Evolutionary conservation across 768 basidiomycete genomes (phyloP), one percentile per base, ranked within the genome.

Genomic region (Leucocoprinus sp.): DNA sequence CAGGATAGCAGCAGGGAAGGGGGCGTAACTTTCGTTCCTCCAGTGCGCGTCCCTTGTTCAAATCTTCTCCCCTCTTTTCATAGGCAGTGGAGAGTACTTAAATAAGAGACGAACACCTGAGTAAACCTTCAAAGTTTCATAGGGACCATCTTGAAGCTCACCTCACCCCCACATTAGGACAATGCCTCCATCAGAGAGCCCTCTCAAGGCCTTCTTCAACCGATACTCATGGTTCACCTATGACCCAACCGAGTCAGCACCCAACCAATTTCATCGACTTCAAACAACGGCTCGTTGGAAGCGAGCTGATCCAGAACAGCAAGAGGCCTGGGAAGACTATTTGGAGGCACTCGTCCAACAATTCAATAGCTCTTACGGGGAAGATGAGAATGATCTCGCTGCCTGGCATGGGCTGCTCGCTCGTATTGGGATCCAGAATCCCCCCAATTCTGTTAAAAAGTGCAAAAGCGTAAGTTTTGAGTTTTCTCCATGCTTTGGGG

Each of bases 191-290:
- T n/a, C n/a, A n/a, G n/a, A n/a, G 29, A 26, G 23, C 1, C 44
- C 50, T n/a, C 34, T 46, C 7, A 6, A 42, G 14, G 36, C 26
- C 2, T 51, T 47, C 41, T 51, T 51, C 22, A 37, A 31, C 17
- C 35, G 12, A 2, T 47, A 40, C 43, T 38, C 46, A 8, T 19
- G 43, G 24, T 52, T 52, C 29, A 14, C 17, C 8, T 52, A 48
- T 23, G 19, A 49, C 26, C 37, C 42, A 6, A 15, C n/a, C 4
- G 19, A 48, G 19, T 22, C 51, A 2, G 42, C 51, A 2, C 19
- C 36, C 15, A 29, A 8, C 6, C 42, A 52, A 40, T 47, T 43
- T 24, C 5, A 31, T 21, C 41, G 50, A 17, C 45, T 51, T n/a
- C 28, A 8, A 24, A 24, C 22, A 35, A 8, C 17, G 15, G 27